Evolutionary conservation across 1,139 yeast species (phyloP).

Genomic region (Pneumocystis jirovecii): DNA sequence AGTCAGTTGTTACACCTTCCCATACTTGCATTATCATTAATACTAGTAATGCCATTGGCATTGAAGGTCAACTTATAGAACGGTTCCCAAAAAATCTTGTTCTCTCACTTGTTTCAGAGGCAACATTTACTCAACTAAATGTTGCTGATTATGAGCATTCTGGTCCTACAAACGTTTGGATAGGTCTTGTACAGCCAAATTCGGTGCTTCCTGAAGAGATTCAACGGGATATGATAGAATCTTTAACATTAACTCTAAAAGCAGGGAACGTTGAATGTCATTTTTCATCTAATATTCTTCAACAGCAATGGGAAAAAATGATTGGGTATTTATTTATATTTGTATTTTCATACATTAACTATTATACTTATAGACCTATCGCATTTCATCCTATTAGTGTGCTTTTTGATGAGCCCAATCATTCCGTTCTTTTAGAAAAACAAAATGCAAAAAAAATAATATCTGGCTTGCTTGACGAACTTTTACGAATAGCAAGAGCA

Average conservation of each 20-base stretch:
- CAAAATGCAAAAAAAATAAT: constrained; percentile 9
- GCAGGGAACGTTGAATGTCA: constrained; percentile 16
- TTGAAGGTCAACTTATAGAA: constrained; percentile 45
- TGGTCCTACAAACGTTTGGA: constrained; percentile 11
- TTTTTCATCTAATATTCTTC: constrained; percentile 14
- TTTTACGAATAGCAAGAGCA: constrained; percentile 10
- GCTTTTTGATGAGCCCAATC: constrained; percentile 16
- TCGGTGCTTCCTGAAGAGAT: constrained; percentile 10
- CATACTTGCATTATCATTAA: constrained; percentile 33
- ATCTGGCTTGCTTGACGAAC: constrained; percentile 13
- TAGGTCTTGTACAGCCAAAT: constrained; percentile 11
- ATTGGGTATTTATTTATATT: constrained; percentile 9
- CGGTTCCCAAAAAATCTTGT: constrained; percentile 44
- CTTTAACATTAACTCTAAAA: constrained; percentile 16
- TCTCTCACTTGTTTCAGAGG: constrained; percentile 28
- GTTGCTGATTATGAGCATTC: constrained; percentile 17
- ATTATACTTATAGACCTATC: constrained; percentile 7
- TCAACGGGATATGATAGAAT: constrained; percentile 17
- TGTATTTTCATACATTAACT: background rate
- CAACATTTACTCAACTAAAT: constrained; percentile 14
- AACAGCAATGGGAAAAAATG: constrained; percentile 17
- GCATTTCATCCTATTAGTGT: constrained; percentile 17
- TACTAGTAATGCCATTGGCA: constrained; percentile 46
- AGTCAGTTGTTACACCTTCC: constrained; percentile 36
- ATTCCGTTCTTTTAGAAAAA: constrained; percentile 11